Evolutionary conservation across 2,329 filamentous ascomycete genomes (phyloP).

Genomic region (Sporothrix inflata): DNA sequence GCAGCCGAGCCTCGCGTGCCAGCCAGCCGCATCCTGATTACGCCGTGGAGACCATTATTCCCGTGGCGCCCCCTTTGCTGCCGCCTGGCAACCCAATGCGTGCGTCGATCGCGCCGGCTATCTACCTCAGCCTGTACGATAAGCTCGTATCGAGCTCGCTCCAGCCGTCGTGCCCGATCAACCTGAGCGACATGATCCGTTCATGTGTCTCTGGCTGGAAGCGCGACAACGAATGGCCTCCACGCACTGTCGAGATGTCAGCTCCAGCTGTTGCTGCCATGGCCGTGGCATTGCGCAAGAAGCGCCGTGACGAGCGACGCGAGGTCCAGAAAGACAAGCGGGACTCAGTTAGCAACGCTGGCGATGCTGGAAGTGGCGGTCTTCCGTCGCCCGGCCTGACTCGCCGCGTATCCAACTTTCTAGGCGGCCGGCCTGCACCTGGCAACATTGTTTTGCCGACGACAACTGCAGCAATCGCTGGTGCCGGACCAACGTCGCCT

Average conservation of each 20-base stretch:
- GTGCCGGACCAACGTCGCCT: neutral
- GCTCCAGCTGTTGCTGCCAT: conserved; percentile 3
- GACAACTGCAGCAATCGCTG: conserved; percentile 2
- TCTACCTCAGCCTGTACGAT: conserved; percentile 83
- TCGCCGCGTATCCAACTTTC: conserved; percentile 32
- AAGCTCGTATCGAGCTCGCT: conserved; percentile 82
- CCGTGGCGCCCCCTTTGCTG: conserved; percentile 72
- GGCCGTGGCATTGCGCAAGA: conserved; percentile 21
- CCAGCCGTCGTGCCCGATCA: conserved; percentile 85
- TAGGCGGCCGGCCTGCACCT: conserved; percentile 17
- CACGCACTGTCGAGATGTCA: conserved; percentile 47
- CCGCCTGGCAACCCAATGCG: conserved; percentile 76
- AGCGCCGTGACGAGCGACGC: conserved; percentile 22
- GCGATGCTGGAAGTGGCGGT: neutral
- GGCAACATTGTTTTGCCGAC: conserved; percentile 13
- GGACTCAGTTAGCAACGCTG: neutral
- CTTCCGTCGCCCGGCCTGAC: conserved; percentile 26
- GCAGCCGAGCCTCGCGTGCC: conserved; percentile 20
- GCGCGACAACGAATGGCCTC: conserved; percentile 90
- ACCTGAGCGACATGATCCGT: conserved; percentile 77
- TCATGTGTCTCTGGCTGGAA: conserved; percentile 91
- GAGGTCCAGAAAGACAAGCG: conserved; percentile 24
- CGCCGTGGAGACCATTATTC: conserved; percentile 67
- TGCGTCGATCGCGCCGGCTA: conserved; percentile 70
- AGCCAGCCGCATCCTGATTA: conserved; percentile 39